Percentiles rank a stretch among this genome's conserved stretches.
Evolutionary conservation across 2,329 filamentous ascomycete genomes (phyloP).

Genomic region (Monosporascus sp.): DNA sequence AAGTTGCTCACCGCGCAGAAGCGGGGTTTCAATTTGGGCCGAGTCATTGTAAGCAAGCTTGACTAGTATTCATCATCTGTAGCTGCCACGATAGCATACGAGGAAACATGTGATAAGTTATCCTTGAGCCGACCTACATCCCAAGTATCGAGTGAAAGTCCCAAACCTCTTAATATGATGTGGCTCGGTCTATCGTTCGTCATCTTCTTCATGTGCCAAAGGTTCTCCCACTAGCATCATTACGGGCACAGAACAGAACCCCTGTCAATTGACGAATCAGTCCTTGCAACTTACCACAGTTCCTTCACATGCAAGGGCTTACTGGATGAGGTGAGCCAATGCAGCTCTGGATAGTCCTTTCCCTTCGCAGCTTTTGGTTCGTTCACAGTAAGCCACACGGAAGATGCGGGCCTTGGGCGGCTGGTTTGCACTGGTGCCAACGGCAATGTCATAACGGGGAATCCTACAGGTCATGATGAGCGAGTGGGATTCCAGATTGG

Average conservation of each 20-base stretch:
- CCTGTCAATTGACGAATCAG: constrained; percentile 3
- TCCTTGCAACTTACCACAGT: constrained; percentile 11
- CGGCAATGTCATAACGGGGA: constrained; percentile 36
- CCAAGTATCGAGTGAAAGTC: too few species aligned
- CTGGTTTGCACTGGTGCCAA: constrained; percentile 49
- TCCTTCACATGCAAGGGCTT: constrained; percentile 32
- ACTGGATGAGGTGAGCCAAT: constrained; percentile 51
- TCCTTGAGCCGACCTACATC: too few species aligned
- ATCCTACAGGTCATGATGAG: constrained; percentile 48
- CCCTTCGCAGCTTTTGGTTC: constrained; percentile 49
- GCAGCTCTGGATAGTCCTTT: constrained; percentile 41
- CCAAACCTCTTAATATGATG: too few species aligned
- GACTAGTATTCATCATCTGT: too few species aligned
- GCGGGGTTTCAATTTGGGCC: too few species aligned
- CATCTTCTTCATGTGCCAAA: too few species aligned
- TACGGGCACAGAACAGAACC: constrained; percentile 3
- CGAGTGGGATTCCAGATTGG: too few species aligned
- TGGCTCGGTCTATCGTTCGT: too few species aligned
- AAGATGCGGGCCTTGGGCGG: constrained; percentile 32
- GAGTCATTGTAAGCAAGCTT: too few species aligned
- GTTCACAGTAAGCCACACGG: constrained; percentile 52
- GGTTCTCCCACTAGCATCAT: neutral
- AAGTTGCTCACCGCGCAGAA: too few species aligned
- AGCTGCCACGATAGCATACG: too few species aligned
- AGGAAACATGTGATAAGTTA: too few species aligned